Base-by-base conservation (phyloP, 768 basidiomycete species). In the Phylloporus sp. region DNA sequence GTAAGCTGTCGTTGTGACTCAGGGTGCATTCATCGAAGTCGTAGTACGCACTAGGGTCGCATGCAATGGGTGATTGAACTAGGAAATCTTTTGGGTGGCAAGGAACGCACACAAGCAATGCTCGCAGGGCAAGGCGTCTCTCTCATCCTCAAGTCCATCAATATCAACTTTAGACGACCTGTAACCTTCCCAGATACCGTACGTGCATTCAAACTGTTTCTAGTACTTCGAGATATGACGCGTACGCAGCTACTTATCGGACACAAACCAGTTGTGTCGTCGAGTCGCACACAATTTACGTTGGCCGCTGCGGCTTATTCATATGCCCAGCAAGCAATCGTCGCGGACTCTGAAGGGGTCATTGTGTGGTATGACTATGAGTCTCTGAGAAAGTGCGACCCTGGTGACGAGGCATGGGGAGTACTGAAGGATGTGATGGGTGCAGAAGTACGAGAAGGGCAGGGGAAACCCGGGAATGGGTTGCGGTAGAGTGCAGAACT, bases 301-400 rank as follows among this genome's bases (percentile, higher is more conserved):
- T 70, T 83, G 42, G 66, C 67, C 7, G 77, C 79, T 10, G 75
- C 74, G 16, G 80, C 85, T 9, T 90, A 83, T 66, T 88, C 88
- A 11, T 74, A 85, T 40, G 59, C 72, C 13, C 88, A 88, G 63
- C 71, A 75, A 36, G 71, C 78, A 10, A 74, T 86, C 47, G 87
- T 88, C 6, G 80, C 86, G 1, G 77, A 81, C 53, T 80, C 84
- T 3, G 80, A 82, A 57, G 80, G 83, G 50, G 74, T 77, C 4
- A 61, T 86, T 18, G 87, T 88, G 9, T 90, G 88, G 88, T 90
- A 88, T 54, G 84, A 90, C 63, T 89, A 90, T 56, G 83, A 86
- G 50, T 72, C 57, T 16, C 73, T 86, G 47, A 75, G 69, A 66
- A 89, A 86, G 66, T 80, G 79, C 53, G 76, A 78, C 58, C 85